These are phyloP conservation scores for Ascochyta rabiei DNA, from an alignment of 2,329 filamentous ascomycete species.

Conservation along the genomic window DNA sequence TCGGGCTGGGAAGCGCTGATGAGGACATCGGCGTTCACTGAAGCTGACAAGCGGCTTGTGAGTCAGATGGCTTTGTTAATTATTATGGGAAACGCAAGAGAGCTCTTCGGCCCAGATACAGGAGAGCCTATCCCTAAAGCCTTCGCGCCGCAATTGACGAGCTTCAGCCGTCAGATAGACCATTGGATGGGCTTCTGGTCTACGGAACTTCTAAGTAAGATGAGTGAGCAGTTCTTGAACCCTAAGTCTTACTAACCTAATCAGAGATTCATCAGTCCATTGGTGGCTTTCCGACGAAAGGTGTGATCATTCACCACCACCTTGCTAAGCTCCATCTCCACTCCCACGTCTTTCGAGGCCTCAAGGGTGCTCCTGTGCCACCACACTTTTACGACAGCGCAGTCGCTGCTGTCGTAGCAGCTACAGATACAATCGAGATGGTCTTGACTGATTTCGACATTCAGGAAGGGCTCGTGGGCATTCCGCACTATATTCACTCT, in stretches of 20 bases:
- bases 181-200: slow-evolving; percentile 59
- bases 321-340: slow-evolving; percentile 62
- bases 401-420: slow-evolving; percentile 56
- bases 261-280: slow-evolving; percentile 53
- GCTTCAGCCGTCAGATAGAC: slow-evolving; percentile 51
- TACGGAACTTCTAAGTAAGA: slow-evolving; percentile 51
- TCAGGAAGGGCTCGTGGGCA: slow-evolving; percentile 49
- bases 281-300: slow-evolving; percentile 57
- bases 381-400: slow-evolving; percentile 55
- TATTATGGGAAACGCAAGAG: slow-evolving; percentile 61
- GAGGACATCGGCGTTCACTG: slow-evolving; percentile 57
- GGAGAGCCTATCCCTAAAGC: slow-evolving; percentile 58
- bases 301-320: slow-evolving; percentile 59
- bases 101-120: slow-evolving; percentile 63
- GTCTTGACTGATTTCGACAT: slow-evolving; percentile 54
- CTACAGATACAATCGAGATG: slow-evolving; percentile 54
- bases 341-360: slow-evolving; percentile 55
- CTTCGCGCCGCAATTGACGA: slow-evolving; percentile 59
- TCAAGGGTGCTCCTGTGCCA: slow-evolving; percentile 57
- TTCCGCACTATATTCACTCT: slow-evolving; percentile 59
- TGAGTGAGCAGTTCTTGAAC: slow-evolving; percentile 17
- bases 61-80: slow-evolving; percentile 65
- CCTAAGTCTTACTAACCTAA: slow-evolving; percentile 23
- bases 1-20: slow-evolving; percentile 64
- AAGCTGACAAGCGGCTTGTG: slow-evolving; percentile 62